These are phyloP conservation scores for Postia placenta DNA, from an alignment of 768 basidiomycete species.

Conservation along the genomic window DNA sequence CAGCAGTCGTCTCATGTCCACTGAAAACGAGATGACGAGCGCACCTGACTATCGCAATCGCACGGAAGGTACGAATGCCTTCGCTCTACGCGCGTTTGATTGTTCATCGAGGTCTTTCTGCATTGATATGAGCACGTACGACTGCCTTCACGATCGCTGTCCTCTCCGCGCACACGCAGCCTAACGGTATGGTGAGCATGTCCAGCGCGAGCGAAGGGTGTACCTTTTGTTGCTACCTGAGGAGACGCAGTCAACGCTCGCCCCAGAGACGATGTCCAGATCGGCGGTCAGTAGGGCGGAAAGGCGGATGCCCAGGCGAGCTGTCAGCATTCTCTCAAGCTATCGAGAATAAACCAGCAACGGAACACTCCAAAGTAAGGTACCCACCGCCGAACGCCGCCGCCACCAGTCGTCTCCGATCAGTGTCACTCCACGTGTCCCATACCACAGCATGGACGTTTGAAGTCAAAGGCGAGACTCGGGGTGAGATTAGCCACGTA, in stretches of 20 bases:
- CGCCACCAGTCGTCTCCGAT: slow-evolving; percentile 43
- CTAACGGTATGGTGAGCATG: slow-evolving; percentile 54
- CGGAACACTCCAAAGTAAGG: background rate
- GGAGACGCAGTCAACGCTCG: slow-evolving; percentile 90
- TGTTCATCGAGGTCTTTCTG: background rate
- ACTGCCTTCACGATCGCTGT: slow-evolving; percentile 94
- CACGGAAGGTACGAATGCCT: slow-evolving; percentile 62
- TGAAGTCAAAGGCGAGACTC: too few species aligned
- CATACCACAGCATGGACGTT: too few species aligned
- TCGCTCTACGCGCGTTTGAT: slow-evolving; percentile 53
- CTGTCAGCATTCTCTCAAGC: slow-evolving; percentile 67
- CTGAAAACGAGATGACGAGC: slow-evolving; percentile 18
- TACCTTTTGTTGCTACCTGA: slow-evolving; percentile 46
- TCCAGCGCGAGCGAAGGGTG: background rate
- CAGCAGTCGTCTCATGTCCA: background rate
- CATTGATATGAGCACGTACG: slow-evolving; percentile 33
- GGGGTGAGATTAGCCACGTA: too few species aligned
- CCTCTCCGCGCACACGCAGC: slow-evolving; percentile 88
- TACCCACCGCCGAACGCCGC: slow-evolving; percentile 51
- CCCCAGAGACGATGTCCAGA: slow-evolving; percentile 70
- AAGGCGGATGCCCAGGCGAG: slow-evolving; percentile 70
- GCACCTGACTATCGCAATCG: slow-evolving; percentile 76
- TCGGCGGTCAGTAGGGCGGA: slow-evolving; percentile 69
- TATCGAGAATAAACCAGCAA: too few species aligned
- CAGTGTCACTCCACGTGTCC: slow-evolving; percentile 12